These are phyloP conservation scores for Scalesia atractyloides DNA, from an alignment of 129 eudicot species.

Conservation along the genomic window DNA sequence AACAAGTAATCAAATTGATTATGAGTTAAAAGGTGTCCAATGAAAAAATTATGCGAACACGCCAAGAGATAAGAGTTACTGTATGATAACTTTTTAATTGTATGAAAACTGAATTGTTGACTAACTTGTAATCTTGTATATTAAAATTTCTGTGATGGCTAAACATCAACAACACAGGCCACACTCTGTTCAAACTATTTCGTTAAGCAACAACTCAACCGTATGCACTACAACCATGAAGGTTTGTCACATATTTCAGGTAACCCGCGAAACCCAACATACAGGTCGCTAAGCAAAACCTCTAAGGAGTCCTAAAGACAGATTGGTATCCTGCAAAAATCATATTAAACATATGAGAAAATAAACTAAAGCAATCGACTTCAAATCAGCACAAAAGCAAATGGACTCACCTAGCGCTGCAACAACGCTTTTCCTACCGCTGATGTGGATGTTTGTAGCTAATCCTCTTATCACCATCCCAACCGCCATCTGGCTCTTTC, in stretches of 20 bases:
- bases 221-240: constrained; percentile 24
- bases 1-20: too few relatives aligned
- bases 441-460: constrained; percentile 64
- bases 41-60: too few relatives aligned
- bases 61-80: too few relatives aligned
- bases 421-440: constrained; percentile 48
- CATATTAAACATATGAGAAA: not conserved
- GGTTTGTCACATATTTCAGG: constrained; percentile 14
- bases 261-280: constrained; percentile 9
- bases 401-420: constrained; percentile 24
- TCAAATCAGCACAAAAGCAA: not conserved
- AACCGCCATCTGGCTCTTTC: constrained; percentile 83
- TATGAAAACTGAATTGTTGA: too few relatives aligned
- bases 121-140: too few relatives aligned
- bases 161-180: constrained; percentile 26
- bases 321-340: constrained; percentile 24
- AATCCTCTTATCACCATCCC: constrained; percentile 63
- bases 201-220: constrained; percentile 27
- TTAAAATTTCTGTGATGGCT: not conserved
- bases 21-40: too few relatives aligned
- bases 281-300: constrained; percentile 22
- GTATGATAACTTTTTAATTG: too few relatives aligned
- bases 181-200: constrained; percentile 26
- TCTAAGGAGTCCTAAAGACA: constrained; percentile 3
- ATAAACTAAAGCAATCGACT: not conserved